Evolutionary conservation across 345 rosid genomes (phyloP), one percentile per base, ranked within the genome.

Genomic region (Boechera divaricarpa): DNA sequence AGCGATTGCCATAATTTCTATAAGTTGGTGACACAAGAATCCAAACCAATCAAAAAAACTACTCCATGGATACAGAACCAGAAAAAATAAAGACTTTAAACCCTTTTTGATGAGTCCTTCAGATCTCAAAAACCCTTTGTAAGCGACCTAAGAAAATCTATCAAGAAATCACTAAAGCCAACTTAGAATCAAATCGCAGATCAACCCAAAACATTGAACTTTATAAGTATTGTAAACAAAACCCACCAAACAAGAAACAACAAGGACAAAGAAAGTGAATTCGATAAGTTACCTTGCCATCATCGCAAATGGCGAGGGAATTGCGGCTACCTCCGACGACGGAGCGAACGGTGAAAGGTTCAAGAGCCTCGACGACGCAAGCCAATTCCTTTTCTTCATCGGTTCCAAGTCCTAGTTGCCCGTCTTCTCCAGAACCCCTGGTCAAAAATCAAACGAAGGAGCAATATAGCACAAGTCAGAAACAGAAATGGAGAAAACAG

Each of bases 371-470:
- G 56, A 96, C 85, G 53, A 79, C 87, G 76, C 86, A 88, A 67
- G 89, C 95, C 89, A 90, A 78, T 70, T 93, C 94, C 71, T 83
- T 91, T 68, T 91, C 98, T 76, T 91, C 97, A 75, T 88, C 72
- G 74, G 72, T 82, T 11, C 98, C 99, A 61, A 93, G 83, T 48
- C 99, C 98, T 69, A 96, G 74, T 67, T 96, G 98, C 56, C 99
- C 99, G 69, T 96, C 98, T 81, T 96, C 99, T 52, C 98, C 98
- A 12, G 98, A 75, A 48, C 99, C 99, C 98, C 98, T 95, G 85
- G 0, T 15, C 13, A 56, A 16, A 13, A 44, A 75, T 59, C 33
- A 53, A 57, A 44, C 10, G 13, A 32, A 36, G 32, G 38, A 44
- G 6, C 10, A 42, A 24, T 47, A 72, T 47, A 72, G 57, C 52